Conservation (phyloP, 2,329 filamentous ascomycete genomes). For the Sphaerostilbella broomeana region DNA sequence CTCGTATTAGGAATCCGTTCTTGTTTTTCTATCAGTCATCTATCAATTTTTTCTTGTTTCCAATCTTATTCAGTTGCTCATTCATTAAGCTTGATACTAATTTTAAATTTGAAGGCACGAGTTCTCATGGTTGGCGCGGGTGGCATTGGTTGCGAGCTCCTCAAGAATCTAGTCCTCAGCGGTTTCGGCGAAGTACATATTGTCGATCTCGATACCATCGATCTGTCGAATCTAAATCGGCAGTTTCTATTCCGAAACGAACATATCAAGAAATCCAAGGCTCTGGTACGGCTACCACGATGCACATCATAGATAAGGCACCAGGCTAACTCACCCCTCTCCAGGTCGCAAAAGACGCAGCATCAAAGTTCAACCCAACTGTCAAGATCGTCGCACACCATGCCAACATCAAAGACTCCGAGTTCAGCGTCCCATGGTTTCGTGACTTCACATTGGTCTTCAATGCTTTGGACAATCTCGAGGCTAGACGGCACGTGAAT, state of each 20-base stretch:
- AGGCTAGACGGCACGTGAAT: slow-evolving; percentile 90
- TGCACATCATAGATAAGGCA: slow-evolving; percentile 3
- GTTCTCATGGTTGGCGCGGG: slow-evolving; percentile 94
- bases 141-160: slow-evolving; percentile 92
- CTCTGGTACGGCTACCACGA: slow-evolving; percentile 55
- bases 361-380: slow-evolving; percentile 81
- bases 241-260: slow-evolving; percentile 96
- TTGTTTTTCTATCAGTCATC: background rate
- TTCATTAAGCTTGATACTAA: background rate
- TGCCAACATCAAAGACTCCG: slow-evolving; percentile 85
- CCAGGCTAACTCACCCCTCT: slow-evolving; percentile 11
- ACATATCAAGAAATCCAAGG: slow-evolving; percentile 97
- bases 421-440: slow-evolving; percentile 89
- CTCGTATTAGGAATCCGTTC: background rate
- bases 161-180: slow-evolving; percentile 90
- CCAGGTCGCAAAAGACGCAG: slow-evolving; percentile 87
- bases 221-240: slow-evolving; percentile 93
- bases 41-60: background rate
- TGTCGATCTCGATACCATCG: slow-evolving; percentile 96
- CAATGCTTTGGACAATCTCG: slow-evolving; percentile 94
- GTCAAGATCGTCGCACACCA: slow-evolving; percentile 84
- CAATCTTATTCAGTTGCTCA: background rate
- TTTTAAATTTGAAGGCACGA: slow-evolving; percentile 52
- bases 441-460: slow-evolving; percentile 77
- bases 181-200: slow-evolving; percentile 92